A percentile compares a stretch with the other conserved stretches of the same genome.
Evolutionary conservation across 495 filamentous ascomycete genomes (phyloP).

Genomic region (Friedmanniomyces endolithicus): DNA sequence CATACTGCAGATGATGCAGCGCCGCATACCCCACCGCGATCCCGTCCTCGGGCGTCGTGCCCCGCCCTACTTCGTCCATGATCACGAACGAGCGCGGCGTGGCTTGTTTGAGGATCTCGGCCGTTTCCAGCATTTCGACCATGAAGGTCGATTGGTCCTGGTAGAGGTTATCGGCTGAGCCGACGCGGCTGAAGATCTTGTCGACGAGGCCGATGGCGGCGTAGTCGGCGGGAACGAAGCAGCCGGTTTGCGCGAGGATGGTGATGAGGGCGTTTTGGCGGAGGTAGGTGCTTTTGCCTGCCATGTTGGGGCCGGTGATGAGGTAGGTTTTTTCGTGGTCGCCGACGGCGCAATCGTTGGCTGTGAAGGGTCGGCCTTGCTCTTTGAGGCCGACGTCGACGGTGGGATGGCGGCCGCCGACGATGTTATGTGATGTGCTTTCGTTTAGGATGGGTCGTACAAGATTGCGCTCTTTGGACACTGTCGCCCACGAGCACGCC

Average conservation of each 20-base stretch:
- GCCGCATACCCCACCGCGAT: slow-evolving; percentile 80
- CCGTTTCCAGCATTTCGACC: slow-evolving; percentile 73
- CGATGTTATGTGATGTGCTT: slow-evolving; percentile 46
- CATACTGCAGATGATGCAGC: slow-evolving; percentile 64
- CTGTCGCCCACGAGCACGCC: slow-evolving; percentile 62
- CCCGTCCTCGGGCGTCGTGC: slow-evolving; percentile 86
- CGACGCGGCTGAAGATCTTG: slow-evolving; percentile 73
- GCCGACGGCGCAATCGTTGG: slow-evolving; percentile 76
- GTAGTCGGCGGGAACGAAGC: slow-evolving; percentile 77
- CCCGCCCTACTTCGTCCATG: slow-evolving; percentile 95
- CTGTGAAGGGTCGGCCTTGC: slow-evolving; percentile 69
- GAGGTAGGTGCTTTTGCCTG: slow-evolving; percentile 87
- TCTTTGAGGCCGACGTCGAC: slow-evolving; percentile 71
- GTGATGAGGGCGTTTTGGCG: slow-evolving; percentile 90
- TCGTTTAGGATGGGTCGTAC: slow-evolving; percentile 57
- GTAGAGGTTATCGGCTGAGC: slow-evolving; percentile 86
- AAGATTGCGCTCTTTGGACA: slow-evolving; percentile 62
- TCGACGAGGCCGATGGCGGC: slow-evolving; percentile 81
- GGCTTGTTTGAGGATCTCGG: slow-evolving; percentile 52
- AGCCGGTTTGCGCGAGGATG: slow-evolving; percentile 83
- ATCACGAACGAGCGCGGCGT: slow-evolving; percentile 76
- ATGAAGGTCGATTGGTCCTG: slow-evolving; percentile 91
- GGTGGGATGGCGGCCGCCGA: slow-evolving; percentile 78
- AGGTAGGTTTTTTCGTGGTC: slow-evolving; percentile 63
- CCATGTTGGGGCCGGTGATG: slow-evolving; percentile 98